A percentile compares a stretch with the other conserved stretches of the same genome.
Evolutionary conservation across 345 rosid species (phyloP).

Genomic region (Garcia nutans): DNA sequence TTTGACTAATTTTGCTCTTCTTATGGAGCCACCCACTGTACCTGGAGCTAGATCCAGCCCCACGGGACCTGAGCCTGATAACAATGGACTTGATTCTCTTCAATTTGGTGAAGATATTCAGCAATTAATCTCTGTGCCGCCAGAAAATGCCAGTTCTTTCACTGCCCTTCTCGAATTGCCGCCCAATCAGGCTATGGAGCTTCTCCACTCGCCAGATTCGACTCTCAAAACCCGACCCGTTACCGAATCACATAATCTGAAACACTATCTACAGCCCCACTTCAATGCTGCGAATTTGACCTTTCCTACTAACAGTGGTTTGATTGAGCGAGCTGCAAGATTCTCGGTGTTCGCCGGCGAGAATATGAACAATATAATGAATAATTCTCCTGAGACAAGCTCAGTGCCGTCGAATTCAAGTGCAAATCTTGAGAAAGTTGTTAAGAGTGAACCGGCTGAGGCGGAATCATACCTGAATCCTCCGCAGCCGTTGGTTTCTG

Average conservation of each 20-base stretch:
- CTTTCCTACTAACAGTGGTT: slow-evolving; percentile 29
- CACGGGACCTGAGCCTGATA: slow-evolving; percentile 20
- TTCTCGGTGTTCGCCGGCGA: slow-evolving; percentile 39
- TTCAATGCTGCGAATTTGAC: slow-evolving; percentile 31
- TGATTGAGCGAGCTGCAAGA: slow-evolving; percentile 40
- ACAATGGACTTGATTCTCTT: slow-evolving; percentile 40
- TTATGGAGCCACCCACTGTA: slow-evolving; percentile 48
- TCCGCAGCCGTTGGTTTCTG: slow-evolving; percentile 33
- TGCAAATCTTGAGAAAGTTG: slow-evolving; percentile 32
- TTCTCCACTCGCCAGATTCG: slow-evolving; percentile 51
- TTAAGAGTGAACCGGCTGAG: slow-evolving; percentile 47
- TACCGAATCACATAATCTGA: background rate
- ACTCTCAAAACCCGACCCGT: slow-evolving; percentile 24
- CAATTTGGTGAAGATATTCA: slow-evolving; percentile 56
- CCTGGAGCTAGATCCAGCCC: slow-evolving; percentile 46
- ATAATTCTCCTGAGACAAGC: slow-evolving; percentile 30
- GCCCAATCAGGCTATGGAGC: slow-evolving; percentile 49
- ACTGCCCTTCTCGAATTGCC: slow-evolving; percentile 63
- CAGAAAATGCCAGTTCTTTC: slow-evolving; percentile 51
- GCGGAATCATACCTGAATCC: slow-evolving; percentile 34
- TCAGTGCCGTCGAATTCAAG: slow-evolving; percentile 36
- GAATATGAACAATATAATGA: slow-evolving; percentile 14
- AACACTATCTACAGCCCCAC: slow-evolving; percentile 12
- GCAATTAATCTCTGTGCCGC: slow-evolving; percentile 39
- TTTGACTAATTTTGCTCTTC: background rate